Percentiles rank a stretch among this genome's conserved stretches.
Evolutionary conservation across 202 grass and related monocot genomes (phyloP).

Genomic region (Setaria viridis): DNA sequence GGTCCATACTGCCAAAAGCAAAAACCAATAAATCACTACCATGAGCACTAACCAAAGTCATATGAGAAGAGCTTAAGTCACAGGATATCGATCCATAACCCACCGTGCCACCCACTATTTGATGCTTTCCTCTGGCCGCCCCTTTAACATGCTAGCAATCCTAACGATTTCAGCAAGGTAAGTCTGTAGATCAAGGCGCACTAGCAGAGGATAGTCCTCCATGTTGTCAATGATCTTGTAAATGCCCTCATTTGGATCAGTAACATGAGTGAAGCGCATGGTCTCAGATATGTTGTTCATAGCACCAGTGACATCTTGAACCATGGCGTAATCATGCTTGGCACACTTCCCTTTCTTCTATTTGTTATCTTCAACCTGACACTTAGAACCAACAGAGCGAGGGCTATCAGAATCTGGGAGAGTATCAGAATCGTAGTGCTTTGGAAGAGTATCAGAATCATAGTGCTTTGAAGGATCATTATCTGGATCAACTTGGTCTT

Average conservation of each 20-base stretch:
- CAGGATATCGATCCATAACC: not conserved
- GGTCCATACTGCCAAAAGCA: too few relatives aligned
- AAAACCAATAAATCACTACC: too few relatives aligned
- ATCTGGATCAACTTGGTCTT: not conserved
- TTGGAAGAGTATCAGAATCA: not conserved
- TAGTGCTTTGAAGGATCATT: not conserved
- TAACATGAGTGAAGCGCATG: too few relatives aligned
- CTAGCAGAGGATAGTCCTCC: not conserved
- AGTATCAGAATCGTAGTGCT: not conserved
- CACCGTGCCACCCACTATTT: not conserved
- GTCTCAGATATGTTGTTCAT: too few relatives aligned
- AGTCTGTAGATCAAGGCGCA: not conserved
- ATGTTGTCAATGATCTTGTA: not conserved
- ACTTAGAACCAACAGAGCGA: too few relatives aligned
- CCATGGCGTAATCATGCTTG: not conserved
- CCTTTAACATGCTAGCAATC: conserved; percentile 1
- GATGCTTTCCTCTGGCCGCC: not conserved
- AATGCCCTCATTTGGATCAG: too few relatives aligned
- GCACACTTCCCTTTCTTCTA: too few relatives aligned
- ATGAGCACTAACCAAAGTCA: too few relatives aligned
- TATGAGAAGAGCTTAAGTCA: too few relatives aligned
- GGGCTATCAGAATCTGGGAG: too few relatives aligned
- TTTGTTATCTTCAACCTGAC: too few relatives aligned
- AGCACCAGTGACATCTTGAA: too few relatives aligned
- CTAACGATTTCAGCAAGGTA: not conserved